Base-by-base conservation (phyloP, 306 rosid species). In the Luffa aegyptiaca region DNA sequence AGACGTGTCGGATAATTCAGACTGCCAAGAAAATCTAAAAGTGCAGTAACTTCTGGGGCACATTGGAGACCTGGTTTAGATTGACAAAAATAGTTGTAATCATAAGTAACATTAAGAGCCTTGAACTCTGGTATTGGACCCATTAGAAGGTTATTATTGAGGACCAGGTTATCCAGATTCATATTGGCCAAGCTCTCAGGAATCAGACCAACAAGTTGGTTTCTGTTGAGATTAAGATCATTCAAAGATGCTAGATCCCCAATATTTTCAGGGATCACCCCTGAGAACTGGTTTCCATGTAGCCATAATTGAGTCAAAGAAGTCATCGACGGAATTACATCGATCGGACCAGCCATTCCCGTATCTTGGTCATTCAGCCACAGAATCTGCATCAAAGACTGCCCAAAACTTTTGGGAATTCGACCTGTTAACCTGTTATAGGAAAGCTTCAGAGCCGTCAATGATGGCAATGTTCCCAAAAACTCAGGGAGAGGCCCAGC, bases 351-450 rank as follows among this genome's bases (percentile, higher is more conserved):
- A 0, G 85, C 73, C 78, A 93, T 77, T 18, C 94, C 94, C 0
- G 68, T 90, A 57, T 81, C 85, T 86, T 91, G 98, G 80, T 91
- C 79, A 75, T 93, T 93, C 85, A 93, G 81, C 98, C 98, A 93
- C 81, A 93, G 42, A 82, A 88, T 90, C 87, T 88, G 93, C 84
- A 93, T 58, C 77, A 90, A 81, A 36, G 93, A 88, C 78, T 85
- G 86, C 16, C 84, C 87, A 65, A 93, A 88, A 86, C 84, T 87
- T 36, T 44, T 44, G 2, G 97, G 98, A 74, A 93, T 84, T 8
- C 16, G 62, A 44, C 97, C 92, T 1, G 90, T 78, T 4, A 91
- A 79, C 48, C 61, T 84, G 77, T 91, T 93, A 12, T 82, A 84
- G 0, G 94, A 90, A 58, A 93, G 97, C 81, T 88, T 90, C 78